Conservation (phyloP, 2,329 filamentous ascomycete genomes). For the Tolypocladium pustulatum region DNA sequence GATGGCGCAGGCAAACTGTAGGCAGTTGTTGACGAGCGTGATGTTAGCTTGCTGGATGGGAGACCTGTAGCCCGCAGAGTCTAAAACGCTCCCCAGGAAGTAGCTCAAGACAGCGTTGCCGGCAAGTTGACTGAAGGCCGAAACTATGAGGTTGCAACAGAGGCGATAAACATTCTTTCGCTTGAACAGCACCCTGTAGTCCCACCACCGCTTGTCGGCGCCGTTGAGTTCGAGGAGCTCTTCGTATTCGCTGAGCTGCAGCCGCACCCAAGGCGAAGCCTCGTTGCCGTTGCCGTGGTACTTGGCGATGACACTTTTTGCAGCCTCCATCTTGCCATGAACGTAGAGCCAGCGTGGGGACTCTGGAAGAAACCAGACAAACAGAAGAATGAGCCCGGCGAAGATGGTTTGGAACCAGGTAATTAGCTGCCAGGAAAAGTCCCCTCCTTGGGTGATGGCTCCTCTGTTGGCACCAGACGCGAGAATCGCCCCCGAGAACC, state of each 20-base stretch:
- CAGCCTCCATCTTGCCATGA: background rate
- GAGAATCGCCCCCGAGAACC: background rate
- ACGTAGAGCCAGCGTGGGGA: background rate
- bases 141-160: background rate
- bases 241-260: background rate
- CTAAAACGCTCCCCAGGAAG: background rate
- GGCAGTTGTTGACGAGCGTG: background rate
- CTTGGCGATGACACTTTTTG: background rate
- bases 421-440: background rate
- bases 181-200: background rate
- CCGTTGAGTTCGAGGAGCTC: background rate
- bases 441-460: background rate
- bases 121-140: background rate
- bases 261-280: background rate
- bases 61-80: background rate
- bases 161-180: background rate
- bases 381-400: background rate
- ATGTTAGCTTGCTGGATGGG: background rate
- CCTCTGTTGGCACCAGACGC: background rate
- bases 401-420: background rate
- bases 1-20: background rate
- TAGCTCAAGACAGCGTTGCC: background rate
- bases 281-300: background rate
- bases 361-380: background rate
- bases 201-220: background rate